phyloP scores from a whole-genome alignment of 768 basidiomycete species.

The Erythrobasidium yunnanense region DNA sequence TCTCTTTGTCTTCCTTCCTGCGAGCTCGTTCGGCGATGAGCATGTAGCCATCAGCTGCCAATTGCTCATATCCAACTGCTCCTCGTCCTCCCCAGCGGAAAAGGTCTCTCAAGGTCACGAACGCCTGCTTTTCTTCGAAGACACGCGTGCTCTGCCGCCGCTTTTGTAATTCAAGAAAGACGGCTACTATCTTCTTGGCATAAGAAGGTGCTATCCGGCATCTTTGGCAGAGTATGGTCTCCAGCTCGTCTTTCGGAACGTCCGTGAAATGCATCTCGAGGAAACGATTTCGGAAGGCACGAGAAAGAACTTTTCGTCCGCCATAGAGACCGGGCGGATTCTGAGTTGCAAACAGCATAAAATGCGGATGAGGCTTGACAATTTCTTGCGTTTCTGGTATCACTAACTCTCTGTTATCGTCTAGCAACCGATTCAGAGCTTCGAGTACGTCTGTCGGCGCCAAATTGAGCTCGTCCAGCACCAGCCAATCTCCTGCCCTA shows the following conservation, averaged over 20 bases:
- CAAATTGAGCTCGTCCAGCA: conserved; percentile 91
- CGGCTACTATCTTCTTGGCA: conserved; percentile 74
- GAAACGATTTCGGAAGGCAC: conserved; percentile 94
- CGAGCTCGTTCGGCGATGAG: conserved; percentile 82
- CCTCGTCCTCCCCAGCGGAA: conserved; percentile 94
- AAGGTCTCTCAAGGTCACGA: conserved; percentile 88
- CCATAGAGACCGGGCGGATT: conserved; percentile 94
- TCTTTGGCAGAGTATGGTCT: conserved; percentile 82
- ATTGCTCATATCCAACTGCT: conserved; percentile 75
- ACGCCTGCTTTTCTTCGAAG: conserved; percentile 94
- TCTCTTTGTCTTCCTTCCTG: conserved; percentile 67
- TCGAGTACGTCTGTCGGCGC: conserved; percentile 97
- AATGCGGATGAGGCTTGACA: conserved; percentile 80
- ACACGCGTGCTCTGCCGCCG: conserved; percentile 80
- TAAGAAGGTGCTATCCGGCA: conserved; percentile 90
- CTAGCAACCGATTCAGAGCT: conserved; percentile 86
- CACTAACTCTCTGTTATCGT: conserved; percentile 91
- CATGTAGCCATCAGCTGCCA: conserved; percentile 97
- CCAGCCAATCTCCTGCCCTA: conserved; percentile 89
- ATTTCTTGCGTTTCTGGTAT: conserved; percentile 95
- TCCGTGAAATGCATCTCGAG: conserved; percentile 96
- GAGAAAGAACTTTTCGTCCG: conserved; percentile 83
- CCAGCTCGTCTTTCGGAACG: conserved; percentile 83
- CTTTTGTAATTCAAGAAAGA: conserved; percentile 86
- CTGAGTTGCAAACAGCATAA: conserved; percentile 97